Evolutionary conservation across 495 filamentous ascomycete genomes (phyloP).

Genomic region (Aspergillus funiculosus): DNA sequence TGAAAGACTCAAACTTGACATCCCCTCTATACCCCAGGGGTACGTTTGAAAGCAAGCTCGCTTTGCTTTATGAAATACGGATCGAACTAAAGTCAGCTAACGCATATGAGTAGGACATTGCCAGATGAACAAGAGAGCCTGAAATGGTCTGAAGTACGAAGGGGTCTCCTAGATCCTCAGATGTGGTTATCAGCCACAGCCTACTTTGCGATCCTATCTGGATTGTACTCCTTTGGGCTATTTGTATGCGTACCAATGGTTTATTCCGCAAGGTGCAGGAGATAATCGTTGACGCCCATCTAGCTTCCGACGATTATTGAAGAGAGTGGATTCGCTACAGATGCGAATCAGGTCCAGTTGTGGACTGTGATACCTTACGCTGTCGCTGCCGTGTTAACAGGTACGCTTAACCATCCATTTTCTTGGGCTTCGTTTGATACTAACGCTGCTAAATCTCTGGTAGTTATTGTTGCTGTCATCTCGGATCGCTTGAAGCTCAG

Average conservation of each 20-base stretch:
- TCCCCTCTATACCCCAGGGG: conserved; percentile 30
- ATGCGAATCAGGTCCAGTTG: conserved; percentile 65
- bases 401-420: conserved; percentile 59
- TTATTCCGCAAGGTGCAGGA: no score
- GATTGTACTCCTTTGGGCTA: conserved; percentile 41
- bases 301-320: conserved; percentile 72
- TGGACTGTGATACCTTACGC: conserved; percentile 86
- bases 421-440: not conserved
- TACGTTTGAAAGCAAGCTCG: no score
- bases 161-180: conserved; percentile 31
- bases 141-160: conserved; percentile 39
- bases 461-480: conserved; percentile 40
- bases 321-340: conserved; percentile 57
- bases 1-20: conserved; percentile 36
- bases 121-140: conserved; percentile 31
- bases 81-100: no score
- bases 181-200: conserved; percentile 41
- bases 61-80: no score
- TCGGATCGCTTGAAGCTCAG: conserved; percentile 42
- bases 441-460: not conserved
- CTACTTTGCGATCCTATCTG: conserved; percentile 41
- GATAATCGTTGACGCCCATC: no score
- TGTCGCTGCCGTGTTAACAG: conserved; percentile 68
- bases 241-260: conserved; percentile 30
- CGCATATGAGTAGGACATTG: conserved; percentile 12